Evolutionary conservation across 306 rosid species (phyloP).

Genomic region (Dryas octopetala): DNA sequence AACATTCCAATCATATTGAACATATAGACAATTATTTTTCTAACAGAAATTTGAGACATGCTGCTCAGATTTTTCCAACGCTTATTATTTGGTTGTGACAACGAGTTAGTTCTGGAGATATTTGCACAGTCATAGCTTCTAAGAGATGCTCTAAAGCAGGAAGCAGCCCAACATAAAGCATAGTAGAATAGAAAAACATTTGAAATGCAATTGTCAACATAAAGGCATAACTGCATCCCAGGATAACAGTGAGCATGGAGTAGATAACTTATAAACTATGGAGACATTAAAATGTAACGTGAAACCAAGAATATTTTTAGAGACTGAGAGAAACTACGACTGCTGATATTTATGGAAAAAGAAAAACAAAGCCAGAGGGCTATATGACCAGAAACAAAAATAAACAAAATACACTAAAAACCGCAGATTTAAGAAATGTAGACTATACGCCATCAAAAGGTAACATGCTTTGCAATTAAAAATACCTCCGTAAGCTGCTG

Average conservation of each 20-base stretch:
- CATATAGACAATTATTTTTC: background rate
- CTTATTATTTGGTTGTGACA: too few relatives aligned
- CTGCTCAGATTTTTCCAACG: background rate
- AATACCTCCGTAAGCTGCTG: slow-evolving; percentile 55
- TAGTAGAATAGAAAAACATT: background rate
- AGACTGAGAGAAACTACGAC: background rate
- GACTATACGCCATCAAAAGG: background rate
- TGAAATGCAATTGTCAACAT: background rate
- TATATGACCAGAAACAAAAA: slow-evolving; percentile 3
- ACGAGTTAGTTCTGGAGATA: too few relatives aligned
- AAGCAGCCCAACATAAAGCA: background rate
- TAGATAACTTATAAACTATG: background rate
- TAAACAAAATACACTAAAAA: background rate
- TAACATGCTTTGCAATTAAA: slow-evolving; percentile 1
- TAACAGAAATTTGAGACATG: background rate
- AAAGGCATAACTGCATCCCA: background rate
- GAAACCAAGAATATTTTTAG: background rate
- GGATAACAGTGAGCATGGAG: background rate
- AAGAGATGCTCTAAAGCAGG: background rate
- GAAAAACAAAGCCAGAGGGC: background rate
- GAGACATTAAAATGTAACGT: background rate
- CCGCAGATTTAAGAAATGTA: background rate
- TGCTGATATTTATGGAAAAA: background rate
- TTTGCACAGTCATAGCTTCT: too few relatives aligned
- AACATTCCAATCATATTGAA: slow-evolving; percentile 7